phyloP scores from a whole-genome alignment of 495 filamentous ascomycete genomes.

The Platismatia glauca region DNA sequence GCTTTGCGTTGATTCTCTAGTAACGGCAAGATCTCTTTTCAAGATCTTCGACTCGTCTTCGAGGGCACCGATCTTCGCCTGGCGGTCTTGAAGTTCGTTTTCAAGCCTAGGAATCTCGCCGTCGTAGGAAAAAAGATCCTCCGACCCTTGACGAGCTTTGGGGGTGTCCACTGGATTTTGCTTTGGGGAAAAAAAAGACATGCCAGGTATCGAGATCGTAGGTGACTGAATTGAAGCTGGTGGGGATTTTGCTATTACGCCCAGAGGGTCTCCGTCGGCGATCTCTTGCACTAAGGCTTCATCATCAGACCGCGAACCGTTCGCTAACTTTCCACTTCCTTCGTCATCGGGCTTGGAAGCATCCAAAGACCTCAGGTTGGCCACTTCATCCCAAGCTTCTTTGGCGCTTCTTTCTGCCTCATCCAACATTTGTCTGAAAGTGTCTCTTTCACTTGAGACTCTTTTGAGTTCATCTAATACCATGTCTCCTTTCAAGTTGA shows the following conservation, averaged over 20 bases:
- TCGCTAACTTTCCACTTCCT: slow-evolving; percentile 22
- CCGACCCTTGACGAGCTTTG: slow-evolving; percentile 38
- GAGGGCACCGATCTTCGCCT: slow-evolving; percentile 57
- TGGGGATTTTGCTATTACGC: slow-evolving; percentile 23
- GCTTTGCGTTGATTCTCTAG: slow-evolving; percentile 55
- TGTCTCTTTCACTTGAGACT: slow-evolving; percentile 71
- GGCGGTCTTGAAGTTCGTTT: slow-evolving; percentile 48
- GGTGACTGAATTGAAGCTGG: slow-evolving; percentile 22
- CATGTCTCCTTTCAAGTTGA: slow-evolving; percentile 80
- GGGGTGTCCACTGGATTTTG: slow-evolving; percentile 33
- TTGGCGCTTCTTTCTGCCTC: slow-evolving; percentile 58
- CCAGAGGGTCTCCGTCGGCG: slow-evolving; percentile 17
- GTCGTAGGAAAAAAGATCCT: slow-evolving; percentile 87
- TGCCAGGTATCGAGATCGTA: slow-evolving; percentile 17
- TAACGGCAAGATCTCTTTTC: slow-evolving; percentile 43
- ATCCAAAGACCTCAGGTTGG: slow-evolving; percentile 38
- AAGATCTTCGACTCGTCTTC: slow-evolving; percentile 52
- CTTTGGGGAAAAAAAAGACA: slow-evolving; percentile 40
- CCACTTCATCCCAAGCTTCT: slow-evolving; percentile 45
- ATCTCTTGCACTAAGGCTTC: slow-evolving; percentile 18
- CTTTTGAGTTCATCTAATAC: slow-evolving; percentile 87
- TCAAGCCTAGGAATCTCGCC: slow-evolving; percentile 62
- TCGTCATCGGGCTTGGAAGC: slow-evolving; percentile 16
- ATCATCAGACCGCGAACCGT: slow-evolving; percentile 18
- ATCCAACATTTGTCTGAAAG: slow-evolving; percentile 63